phyloP scores from a whole-genome alignment of 164 flowering plant genomes.

The Tinospora cordifolia region DNA sequence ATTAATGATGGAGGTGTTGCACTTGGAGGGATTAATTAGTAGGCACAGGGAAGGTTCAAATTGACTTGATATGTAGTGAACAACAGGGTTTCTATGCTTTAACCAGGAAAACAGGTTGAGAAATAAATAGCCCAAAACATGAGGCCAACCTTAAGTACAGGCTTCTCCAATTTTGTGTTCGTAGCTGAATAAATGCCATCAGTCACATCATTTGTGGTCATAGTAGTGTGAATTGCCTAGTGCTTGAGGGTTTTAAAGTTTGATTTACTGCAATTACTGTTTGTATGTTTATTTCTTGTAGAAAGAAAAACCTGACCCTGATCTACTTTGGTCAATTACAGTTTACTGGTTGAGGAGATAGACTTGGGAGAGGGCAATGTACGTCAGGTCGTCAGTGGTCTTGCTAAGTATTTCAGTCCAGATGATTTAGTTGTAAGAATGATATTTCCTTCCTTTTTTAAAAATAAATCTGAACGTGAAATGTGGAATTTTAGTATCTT shows the following conservation, averaged over 20 bases:
- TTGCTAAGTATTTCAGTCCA: constrained; percentile 74
- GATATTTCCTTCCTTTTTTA: neutral
- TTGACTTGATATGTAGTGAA: no score
- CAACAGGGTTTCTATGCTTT: neutral
- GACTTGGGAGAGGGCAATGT: constrained; percentile 75
- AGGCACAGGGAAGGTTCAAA: neutral
- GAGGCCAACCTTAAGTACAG: neutral
- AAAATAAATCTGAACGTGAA: neutral
- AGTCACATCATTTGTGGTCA: neutral
- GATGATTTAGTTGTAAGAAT: constrained; percentile 63
- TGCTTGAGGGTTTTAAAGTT: neutral
- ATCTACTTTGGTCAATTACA: constrained; percentile 21
- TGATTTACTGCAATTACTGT: neutral
- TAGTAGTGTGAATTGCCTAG: constrained; percentile 1
- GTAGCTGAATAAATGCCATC: neutral
- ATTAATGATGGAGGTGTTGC: neutral
- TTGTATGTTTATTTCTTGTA: neutral
- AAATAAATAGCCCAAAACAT: neutral
- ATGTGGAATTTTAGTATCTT: neutral
- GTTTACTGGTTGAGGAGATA: constrained; percentile 95
- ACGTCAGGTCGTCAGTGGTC: constrained; percentile 97
- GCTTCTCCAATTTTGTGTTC: neutral
- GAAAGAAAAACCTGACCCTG: neutral
- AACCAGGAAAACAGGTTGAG: neutral
- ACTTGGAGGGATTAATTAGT: neutral